Evolutionary conservation across 2,329 filamentous ascomycete species (phyloP).

Genomic region (Neophaeococcomyces aloes): DNA sequence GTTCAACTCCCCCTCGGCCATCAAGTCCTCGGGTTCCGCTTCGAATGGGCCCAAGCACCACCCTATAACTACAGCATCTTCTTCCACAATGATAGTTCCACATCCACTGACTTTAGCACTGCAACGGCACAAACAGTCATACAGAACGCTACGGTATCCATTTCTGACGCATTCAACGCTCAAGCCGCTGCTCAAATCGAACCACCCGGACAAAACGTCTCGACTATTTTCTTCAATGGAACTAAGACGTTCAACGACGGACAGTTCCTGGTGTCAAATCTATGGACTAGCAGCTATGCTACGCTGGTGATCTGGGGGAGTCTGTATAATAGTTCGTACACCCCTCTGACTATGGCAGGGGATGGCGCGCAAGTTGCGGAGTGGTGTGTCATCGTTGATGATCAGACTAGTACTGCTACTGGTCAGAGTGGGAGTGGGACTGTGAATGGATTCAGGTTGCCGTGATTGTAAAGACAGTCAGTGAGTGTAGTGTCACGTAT

Average conservation of each 20-base stretch:
- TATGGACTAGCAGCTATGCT: conserved; percentile 31
- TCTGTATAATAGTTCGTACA: conserved; percentile 29
- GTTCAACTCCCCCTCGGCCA: conserved; percentile 39
- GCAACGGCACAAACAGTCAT: conserved; percentile 8
- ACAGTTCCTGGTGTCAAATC: conserved; percentile 13
- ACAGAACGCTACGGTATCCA: conserved; percentile 18
- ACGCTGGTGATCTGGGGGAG: conserved; percentile 34
- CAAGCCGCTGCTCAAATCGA: conserved; percentile 27
- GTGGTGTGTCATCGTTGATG: conserved; percentile 33
- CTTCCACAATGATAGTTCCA: conserved; percentile 40
- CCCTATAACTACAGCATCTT: conserved; percentile 44
- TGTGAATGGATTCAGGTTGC: too few species aligned
- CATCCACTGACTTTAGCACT: conserved; percentile 8
- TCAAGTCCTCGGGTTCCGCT: conserved; percentile 38
- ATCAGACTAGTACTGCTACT: too few species aligned
- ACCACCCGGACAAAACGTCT: conserved; percentile 33
- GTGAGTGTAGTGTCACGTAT: too few species aligned
- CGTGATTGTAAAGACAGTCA: too few species aligned
- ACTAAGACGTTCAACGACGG: conserved; percentile 7
- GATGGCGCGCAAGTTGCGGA: conserved; percentile 39
- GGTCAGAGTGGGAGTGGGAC: too few species aligned
- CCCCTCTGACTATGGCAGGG: conserved; percentile 27
- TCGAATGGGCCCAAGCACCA: conserved; percentile 51
- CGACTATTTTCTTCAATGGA: conserved; percentile 16
- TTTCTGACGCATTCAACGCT: conserved; percentile 31